phyloP scores from a whole-genome alignment of 1,284 basidiomycete species.

The Rhizopogon parksii region DNA sequence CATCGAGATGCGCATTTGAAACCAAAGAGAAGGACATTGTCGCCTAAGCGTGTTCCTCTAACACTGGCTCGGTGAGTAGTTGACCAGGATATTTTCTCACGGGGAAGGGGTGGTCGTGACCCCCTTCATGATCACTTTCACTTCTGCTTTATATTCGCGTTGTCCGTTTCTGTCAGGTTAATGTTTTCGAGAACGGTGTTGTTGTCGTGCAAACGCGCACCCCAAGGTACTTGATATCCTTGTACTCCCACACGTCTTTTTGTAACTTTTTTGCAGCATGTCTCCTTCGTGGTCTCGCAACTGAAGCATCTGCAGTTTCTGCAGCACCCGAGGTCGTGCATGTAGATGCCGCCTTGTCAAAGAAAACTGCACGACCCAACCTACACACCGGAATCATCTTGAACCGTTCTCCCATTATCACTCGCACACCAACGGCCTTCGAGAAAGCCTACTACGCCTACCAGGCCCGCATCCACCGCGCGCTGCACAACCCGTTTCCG shows the following conservation, averaged over 20 bases:
- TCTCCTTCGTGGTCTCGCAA: constrained; percentile 29
- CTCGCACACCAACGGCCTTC: constrained; percentile 69
- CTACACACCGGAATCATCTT: constrained; percentile 61
- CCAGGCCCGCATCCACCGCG: constrained; percentile 77
- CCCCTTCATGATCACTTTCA: not conserved
- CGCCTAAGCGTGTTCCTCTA: constrained; percentile 10
- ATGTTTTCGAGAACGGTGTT: constrained; percentile 34
- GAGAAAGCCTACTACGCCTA: constrained; percentile 86
- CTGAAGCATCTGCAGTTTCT: constrained; percentile 19
- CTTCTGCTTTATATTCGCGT: constrained; percentile 1
- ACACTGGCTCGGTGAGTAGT: constrained; percentile 12
- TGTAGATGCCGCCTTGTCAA: constrained; percentile 6
- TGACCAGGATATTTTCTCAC: constrained; percentile 13
- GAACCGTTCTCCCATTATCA: constrained; percentile 80
- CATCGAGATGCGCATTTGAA: constrained; percentile 83
- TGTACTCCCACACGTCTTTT: not conserved
- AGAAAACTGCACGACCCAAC: constrained; percentile 18
- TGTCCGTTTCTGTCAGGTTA: constrained; percentile 4
- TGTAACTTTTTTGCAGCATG: constrained; percentile 4
- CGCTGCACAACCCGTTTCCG: constrained; percentile 85
- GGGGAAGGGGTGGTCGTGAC: not conserved
- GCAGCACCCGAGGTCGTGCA: not conserved
- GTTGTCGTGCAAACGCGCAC: constrained; percentile 27
- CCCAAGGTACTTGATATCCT: constrained; percentile 22
- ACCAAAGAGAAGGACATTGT: constrained; percentile 78